Percentiles rank a stretch among this genome's conserved stretches.
Conservation (phyloP, 768 basidiomycete species). For the Rhizopogon vesiculosus region DNA sequence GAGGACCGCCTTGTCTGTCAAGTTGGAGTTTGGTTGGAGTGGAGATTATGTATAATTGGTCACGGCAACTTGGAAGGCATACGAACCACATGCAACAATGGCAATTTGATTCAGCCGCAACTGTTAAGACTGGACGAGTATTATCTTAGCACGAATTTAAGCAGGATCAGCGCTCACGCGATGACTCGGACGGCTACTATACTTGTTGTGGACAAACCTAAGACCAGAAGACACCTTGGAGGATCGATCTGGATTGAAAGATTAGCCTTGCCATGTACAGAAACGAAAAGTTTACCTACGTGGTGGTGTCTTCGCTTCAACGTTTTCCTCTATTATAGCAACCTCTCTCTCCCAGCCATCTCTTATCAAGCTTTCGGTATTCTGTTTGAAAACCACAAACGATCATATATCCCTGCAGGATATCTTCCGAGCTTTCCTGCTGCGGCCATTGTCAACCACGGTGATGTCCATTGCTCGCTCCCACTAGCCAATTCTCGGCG, state of each 20-base stretch:
- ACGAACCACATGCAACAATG: too few species aligned
- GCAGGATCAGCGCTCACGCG: too few species aligned
- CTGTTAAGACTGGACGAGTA: too few species aligned
- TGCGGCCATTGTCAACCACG: slow-evolving; percentile 11
- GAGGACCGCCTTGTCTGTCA: too few species aligned
- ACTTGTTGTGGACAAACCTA: too few species aligned
- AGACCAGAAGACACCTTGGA: too few species aligned
- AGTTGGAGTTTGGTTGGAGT: too few species aligned
- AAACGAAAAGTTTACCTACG: not conserved
- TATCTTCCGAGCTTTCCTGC: slow-evolving; percentile 19
- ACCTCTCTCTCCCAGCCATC: not conserved
- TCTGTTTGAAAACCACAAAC: slow-evolving; percentile 10
- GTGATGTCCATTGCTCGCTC: slow-evolving; percentile 18
- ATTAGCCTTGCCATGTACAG: slow-evolving; percentile 1
- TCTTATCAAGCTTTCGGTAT: not conserved
- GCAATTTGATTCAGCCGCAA: too few species aligned
- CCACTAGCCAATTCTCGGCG: slow-evolving; percentile 6
- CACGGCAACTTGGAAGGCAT: too few species aligned
- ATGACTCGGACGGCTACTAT: too few species aligned
- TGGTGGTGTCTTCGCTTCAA: not conserved
- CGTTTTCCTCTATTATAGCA: not conserved
- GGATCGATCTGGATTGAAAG: not conserved
- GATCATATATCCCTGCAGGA: slow-evolving; percentile 5
- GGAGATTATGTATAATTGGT: too few species aligned
- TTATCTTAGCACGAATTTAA: too few species aligned